Evolutionary conservation across 179 eudicot species (phyloP).

Genomic region (Amaranthus tricolor): DNA sequence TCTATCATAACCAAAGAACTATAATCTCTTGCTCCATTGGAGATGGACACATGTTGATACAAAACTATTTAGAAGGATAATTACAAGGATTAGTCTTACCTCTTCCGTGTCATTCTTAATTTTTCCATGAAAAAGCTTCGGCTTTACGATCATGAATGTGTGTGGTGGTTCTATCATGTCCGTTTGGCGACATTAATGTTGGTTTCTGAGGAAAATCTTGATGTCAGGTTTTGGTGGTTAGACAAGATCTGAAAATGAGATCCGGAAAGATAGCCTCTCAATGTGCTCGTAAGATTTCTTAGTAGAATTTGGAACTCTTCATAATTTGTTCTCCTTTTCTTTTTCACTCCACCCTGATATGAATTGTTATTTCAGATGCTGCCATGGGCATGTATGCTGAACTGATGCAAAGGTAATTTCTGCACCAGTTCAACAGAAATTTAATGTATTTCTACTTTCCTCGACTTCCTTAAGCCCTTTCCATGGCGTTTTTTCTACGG

Average conservation of each 20-base stretch:
- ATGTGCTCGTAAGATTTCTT: slow-evolving; percentile 79
- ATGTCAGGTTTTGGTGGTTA: slow-evolving; percentile 81
- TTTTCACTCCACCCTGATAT: slow-evolving; percentile 5
- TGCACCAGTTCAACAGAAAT: neutral
- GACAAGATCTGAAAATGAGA: slow-evolving; percentile 97
- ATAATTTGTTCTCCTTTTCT: neutral
- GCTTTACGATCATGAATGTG: neutral
- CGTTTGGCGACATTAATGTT: neutral
- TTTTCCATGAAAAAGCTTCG: too few species aligned
- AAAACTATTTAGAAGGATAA: too few species aligned
- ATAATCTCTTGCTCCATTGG: too few species aligned
- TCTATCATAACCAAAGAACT: too few species aligned
- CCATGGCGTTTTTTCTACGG: neutral
- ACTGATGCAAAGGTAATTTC: slow-evolving; percentile 65
- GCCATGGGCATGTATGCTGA: slow-evolving; percentile 91
- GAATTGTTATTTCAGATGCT: slow-evolving; percentile 58
- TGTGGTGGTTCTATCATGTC: neutral
- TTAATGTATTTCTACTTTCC: neutral
- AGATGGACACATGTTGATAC: too few species aligned
- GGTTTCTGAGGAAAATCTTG: slow-evolving; percentile 7
- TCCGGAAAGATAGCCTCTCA: slow-evolving; percentile 91
- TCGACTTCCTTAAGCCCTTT: neutral
- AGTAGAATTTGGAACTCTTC: neutral
- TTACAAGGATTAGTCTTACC: too few species aligned
- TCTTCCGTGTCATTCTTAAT: too few species aligned